Evolutionary conservation across 2,329 filamentous ascomycete species (phyloP), one percentile per base, ranked within the genome.

Genomic region (Exophiala phaeomuriformis): DNA sequence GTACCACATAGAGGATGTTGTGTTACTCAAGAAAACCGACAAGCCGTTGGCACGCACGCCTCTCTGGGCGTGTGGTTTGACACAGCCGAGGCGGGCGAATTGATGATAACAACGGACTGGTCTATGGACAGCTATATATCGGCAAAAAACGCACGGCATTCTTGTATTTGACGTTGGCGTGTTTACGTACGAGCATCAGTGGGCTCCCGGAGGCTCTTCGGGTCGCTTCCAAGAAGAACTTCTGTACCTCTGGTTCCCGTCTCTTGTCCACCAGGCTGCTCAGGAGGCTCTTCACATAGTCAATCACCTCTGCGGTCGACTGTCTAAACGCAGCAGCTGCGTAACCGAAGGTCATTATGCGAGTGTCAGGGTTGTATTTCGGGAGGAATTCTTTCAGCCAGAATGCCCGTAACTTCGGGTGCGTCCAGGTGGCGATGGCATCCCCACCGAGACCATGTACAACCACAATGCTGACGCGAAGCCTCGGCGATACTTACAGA

Each of bases 371-470:
- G 35, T 53, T 48, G 28, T 55, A 44, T 29, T 51, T 28, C n/a
- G 58, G 58, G 4, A 61, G 46, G 43, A 55, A 48, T 37, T 55
- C 57, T 43, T 42, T 47, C 48, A 52, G 30, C 53, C 53, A 58
- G 36, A 57, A 50, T 6, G 50, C 60, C 43, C 49, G 48, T 12
- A 37, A 52, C 45, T 40, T 49, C 9, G 48, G 44, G 47, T 67
- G 66, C 1, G 61, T 68, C 65, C 66, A 69, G 33, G 67, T 69
- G 10, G 64, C 53, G 48, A 66, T 66, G 8, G 65, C 63, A 44
- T 69, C 63, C 51, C 67, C 69, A 40, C 61, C 56, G 28, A 71
- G 60, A 19, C 66, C 68, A 58, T 71, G 68, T 19, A 72, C 61
- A 33, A 66, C 66, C 49, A 71, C 67, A 49, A 72, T 64, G 55